Conservation (phyloP, 2,329 filamentous ascomycete genomes). For the Hypoxylon sp. region DNA sequence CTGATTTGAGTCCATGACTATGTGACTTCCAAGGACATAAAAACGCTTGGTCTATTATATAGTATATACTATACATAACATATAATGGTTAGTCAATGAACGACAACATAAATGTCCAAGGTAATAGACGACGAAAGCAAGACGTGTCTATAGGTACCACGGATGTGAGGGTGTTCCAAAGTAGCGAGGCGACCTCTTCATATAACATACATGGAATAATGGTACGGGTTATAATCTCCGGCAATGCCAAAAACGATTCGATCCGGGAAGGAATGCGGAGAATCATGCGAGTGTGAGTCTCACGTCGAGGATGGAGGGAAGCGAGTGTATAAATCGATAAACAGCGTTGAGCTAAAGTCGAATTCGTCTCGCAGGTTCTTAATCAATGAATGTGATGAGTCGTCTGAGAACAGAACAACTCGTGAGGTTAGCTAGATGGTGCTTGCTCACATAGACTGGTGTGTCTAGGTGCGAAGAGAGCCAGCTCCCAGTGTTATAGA, state of each 20-base stretch:
- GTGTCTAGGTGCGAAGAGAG: constrained; percentile 64
- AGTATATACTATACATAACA: constrained; percentile 55
- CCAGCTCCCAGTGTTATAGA: constrained; percentile 69
- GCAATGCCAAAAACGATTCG: constrained; percentile 48
- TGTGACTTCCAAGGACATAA: constrained; percentile 55
- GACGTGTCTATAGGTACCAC: constrained; percentile 52
- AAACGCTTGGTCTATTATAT: constrained; percentile 56
- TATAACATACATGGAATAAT: constrained; percentile 60
- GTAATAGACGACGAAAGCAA: constrained; percentile 40
- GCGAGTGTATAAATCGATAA: constrained; percentile 51
- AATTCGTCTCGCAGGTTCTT: constrained; percentile 39
- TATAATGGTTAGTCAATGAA: constrained; percentile 58
- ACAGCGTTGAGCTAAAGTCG: constrained; percentile 40
- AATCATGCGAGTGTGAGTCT: constrained; percentile 55
- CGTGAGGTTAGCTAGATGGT: constrained; percentile 56
- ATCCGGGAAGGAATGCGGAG: constrained; percentile 57
- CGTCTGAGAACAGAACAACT: constrained; percentile 60
- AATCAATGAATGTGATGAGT: constrained; percentile 63
- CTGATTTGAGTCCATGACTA: constrained; percentile 67
- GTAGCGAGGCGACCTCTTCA: constrained; percentile 52
- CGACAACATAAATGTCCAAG: constrained; percentile 53
- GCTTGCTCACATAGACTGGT: constrained; percentile 56
- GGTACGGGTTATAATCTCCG: constrained; percentile 56
- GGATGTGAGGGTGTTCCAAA: constrained; percentile 57
- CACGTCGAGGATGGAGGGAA: constrained; percentile 57